These are phyloP conservation scores for Phytophthora cryptogea DNA, from an alignment of 352 stramenopile species.

Conservation along the genomic window DNA sequence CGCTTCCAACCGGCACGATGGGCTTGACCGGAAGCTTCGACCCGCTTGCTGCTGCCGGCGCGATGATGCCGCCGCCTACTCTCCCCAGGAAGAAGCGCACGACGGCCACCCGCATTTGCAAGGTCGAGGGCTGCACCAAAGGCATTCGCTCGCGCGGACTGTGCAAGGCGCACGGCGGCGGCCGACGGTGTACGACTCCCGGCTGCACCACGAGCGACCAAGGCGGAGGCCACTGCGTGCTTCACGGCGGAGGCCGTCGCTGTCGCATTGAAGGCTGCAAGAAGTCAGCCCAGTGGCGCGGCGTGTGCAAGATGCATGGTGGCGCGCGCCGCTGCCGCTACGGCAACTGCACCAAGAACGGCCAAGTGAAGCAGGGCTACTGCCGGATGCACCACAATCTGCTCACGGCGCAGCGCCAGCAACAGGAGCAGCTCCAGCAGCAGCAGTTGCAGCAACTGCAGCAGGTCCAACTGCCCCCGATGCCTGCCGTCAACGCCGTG, in stretches of 20 bases:
- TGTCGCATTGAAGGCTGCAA: constrained; percentile 80
- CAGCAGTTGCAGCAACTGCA: constrained; percentile 25
- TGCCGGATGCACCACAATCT: constrained; percentile 79
- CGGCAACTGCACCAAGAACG: constrained; percentile 82
- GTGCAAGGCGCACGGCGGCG: constrained; percentile 85
- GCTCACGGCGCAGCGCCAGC: constrained; percentile 47
- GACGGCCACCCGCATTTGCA: constrained; percentile 66
- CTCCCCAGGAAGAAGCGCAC: constrained; percentile 62
- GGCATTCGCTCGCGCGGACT: constrained; percentile 78
- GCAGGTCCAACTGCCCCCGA: constrained; percentile 9
- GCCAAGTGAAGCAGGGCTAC: constrained; percentile 80
- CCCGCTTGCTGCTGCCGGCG: constrained; percentile 6
- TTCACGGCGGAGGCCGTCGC: constrained; percentile 79
- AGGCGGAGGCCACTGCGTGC: constrained; percentile 81
- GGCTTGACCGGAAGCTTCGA: constrained; percentile 5
- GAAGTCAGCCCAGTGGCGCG: constrained; percentile 81
- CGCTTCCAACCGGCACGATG: constrained; percentile 5
- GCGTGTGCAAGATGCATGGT: constrained; percentile 87
- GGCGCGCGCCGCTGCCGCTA: constrained; percentile 78
- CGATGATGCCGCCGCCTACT: constrained; percentile 7
- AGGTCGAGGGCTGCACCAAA: constrained; percentile 73
- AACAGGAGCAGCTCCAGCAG: constrained; percentile 43
- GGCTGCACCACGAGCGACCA: constrained; percentile 87
- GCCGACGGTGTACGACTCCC: constrained; percentile 76
- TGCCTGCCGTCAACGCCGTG: constrained; percentile 1